Evolutionary conservation across 163 green algal genomes (phyloP), one percentile per base, ranked within the genome.

Genomic region (Trebouxiophyceae sp.): DNA sequence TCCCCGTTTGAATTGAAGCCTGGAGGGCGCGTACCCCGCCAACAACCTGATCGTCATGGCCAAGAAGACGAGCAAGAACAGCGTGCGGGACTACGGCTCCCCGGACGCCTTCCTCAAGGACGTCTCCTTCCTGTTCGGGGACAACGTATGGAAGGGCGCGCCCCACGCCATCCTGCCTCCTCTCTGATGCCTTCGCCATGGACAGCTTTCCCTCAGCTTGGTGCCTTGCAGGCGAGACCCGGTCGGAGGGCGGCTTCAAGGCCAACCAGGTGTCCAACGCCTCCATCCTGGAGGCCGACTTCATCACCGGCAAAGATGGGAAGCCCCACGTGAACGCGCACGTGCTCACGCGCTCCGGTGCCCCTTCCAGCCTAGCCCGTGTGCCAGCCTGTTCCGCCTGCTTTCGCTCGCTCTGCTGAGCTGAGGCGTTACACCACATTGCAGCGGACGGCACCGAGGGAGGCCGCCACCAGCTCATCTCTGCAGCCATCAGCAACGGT

Each of bases 241-340:
- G 24, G 5, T 62, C 56, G 23, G 56, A 62, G 29, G 56, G 56
- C 5, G 56, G 56, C 28, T 62, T 62, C 56, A 62, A 62, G 56
- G 8, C 33, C 24, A 44, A 62, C 27, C 26, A 50, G 39, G 50
- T 59, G 50, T 59, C 22, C 24, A 30, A 6, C 22, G n/a, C 50
- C 16, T 59, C 50, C 50, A 23, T 59, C 22, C 50, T 59, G 16
- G n/a, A 59, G 6, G n/a, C n/a, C 6, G 50, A 59, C 12, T 16
- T 12, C 16, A 26, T 26, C 16, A 59, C 16, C 8, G 27, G 23
- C 29, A 34, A 34, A 7, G 29, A 44, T 24, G 56, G 56, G 7
- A 62, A 62, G 28, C 26, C 24, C 27, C 23, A 45, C 56, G 6
- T n/a, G n/a, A 62, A 62, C 6, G 39, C 23, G 6, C 26, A 45